Base-by-base conservation (phyloP, 345 rosid species). In the Lagerstroemia speciosa region DNA sequence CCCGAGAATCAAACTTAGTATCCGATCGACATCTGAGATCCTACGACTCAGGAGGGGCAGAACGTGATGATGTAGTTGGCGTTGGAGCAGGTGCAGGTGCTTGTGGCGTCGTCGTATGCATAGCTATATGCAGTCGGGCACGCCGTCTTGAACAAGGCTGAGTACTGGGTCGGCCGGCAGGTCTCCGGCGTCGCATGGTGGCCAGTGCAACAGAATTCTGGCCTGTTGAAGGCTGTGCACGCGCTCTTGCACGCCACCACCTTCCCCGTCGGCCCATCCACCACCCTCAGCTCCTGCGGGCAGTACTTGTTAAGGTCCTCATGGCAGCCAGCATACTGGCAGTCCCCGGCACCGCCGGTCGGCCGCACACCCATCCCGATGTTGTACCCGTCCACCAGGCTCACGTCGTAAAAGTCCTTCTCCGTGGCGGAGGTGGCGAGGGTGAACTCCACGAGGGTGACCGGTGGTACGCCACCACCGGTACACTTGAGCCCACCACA, bases 371-470 rank as follows among this genome's bases (percentile, higher is more conserved):
- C 89, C 80, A 90, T 66, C 50, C 80, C 92, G 19, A 90, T 83
- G 43, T 93, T 93, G 83, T 93, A 93, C 3, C 98, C 98, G 69
- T 93, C 98, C 30, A 93, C 98, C 3, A 93, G 83, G 24, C 97
- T 93, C 26, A 90, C 90, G 75, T 90, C 97, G 69, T 93, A 93
- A 69, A 90, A 93, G 68, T 93, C 98, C 71, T 82, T 88, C n/a
- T 76, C 83, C 26, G 34, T 52, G 1, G 76, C 60, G 69, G 38
- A 62, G 0, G 80, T 61, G 11, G 81, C 91, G 30, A 87, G 73
- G 16, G 98, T 93, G 82, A 93, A 89, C 67, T 90, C 98, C 0
- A 68, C 96, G 0, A 89, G 85, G 34, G 87, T 73, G 1, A 76
- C 89, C 0, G 98, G 98, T 11, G 97, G 93, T 8, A 60, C 75